phyloP scores from a whole-genome alignment of 345 rosid genomes.

The Iberis pinnata region DNA sequence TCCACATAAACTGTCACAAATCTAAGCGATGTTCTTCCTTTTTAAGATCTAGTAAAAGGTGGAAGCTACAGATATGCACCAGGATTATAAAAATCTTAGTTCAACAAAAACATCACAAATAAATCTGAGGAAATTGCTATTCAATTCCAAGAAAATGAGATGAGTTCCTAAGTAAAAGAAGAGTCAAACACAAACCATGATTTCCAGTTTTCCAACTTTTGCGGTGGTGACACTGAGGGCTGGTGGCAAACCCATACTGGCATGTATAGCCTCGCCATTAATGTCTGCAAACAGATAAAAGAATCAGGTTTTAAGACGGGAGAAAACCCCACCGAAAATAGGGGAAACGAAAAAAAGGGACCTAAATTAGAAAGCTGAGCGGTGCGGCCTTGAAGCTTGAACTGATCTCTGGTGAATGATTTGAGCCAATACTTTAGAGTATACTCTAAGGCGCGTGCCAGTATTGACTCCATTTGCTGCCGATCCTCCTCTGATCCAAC shows the following conservation, averaged over 20 bases:
- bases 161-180: neutral
- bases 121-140: no score
- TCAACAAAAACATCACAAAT: no score
- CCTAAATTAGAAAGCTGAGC: slow-evolving; percentile 91
- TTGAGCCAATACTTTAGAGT: slow-evolving; percentile 99
- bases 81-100: no score
- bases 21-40: slow-evolving; percentile 6
- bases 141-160: neutral
- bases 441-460: slow-evolving; percentile 94
- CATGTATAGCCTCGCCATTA: slow-evolving; percentile 94
- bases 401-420: slow-evolving; percentile 94
- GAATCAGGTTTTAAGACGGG: neutral
- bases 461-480: slow-evolving; percentile 67
- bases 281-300: slow-evolving; percentile 44
- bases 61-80: no score
- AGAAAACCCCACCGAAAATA: neutral
- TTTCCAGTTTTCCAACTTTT: slow-evolving; percentile 75
- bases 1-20: neutral
- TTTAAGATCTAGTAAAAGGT: neutral
- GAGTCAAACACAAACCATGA: slow-evolving; percentile 50
- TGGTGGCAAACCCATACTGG: slow-evolving; percentile 96
- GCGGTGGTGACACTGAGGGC: slow-evolving; percentile 84
- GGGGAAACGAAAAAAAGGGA: neutral
- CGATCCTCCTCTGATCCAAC: slow-evolving; percentile 11
- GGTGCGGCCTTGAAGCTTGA: slow-evolving; percentile 88